These are phyloP conservation scores for Hebeloma cylindrosporum DNA, from an alignment of 768 basidiomycete species.

Conservation along the genomic window DNA sequence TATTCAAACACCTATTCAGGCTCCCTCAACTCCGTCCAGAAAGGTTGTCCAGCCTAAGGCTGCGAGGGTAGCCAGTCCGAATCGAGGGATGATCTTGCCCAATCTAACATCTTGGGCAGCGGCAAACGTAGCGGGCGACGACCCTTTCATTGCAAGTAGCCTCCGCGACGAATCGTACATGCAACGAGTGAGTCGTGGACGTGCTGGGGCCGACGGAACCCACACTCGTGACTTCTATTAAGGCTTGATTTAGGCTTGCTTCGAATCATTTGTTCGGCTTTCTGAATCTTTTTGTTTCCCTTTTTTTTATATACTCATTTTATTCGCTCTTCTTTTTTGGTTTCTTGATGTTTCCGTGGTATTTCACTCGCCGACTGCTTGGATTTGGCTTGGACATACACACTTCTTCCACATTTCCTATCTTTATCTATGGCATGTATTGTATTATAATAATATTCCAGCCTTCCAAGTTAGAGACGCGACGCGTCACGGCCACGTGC, in stretches of 20 bases:
- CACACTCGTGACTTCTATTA: conserved; percentile 30
- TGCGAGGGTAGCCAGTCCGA: conserved; percentile 10
- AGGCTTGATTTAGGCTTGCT: conserved; percentile 4
- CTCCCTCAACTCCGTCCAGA: conserved; percentile 1
- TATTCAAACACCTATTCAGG: conserved; percentile 3
- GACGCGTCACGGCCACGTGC: no score
- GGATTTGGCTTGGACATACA: no score
- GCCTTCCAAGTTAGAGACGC: no score
- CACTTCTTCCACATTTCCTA: no score
- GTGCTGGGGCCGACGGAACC: conserved; percentile 13
- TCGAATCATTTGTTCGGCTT: background rate
- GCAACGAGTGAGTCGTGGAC: conserved; percentile 21
- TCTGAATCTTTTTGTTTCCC: background rate
- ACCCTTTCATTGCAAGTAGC: conserved; percentile 36
- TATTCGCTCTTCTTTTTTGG: no score
- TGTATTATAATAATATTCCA: no score
- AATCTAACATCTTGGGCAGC: conserved; percentile 30
- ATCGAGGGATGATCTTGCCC: conserved; percentile 18
- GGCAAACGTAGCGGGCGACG: conserved; percentile 25
- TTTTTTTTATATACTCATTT: background rate
- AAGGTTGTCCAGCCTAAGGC: conserved; percentile 4
- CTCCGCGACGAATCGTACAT: conserved; percentile 36
- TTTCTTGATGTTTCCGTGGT: no score
- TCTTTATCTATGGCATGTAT: no score
- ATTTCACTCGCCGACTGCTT: no score